These are phyloP conservation scores for Coprinellus aureogranulatus DNA, from an alignment of 768 basidiomycete genomes.

Conservation along the genomic window DNA sequence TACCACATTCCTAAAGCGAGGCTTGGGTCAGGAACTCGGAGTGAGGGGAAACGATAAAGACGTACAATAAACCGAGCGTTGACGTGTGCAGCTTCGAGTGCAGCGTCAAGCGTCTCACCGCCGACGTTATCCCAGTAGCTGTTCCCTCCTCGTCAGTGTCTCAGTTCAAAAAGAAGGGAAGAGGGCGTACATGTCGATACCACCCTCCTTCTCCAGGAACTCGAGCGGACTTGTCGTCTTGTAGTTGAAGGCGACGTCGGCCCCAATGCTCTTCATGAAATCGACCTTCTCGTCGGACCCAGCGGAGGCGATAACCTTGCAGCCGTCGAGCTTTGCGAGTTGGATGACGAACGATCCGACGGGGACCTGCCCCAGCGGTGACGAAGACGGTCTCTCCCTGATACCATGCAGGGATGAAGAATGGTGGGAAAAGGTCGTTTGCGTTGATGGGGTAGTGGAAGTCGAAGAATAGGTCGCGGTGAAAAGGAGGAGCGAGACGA, in stretches of 20 bases:
- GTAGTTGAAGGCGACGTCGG: slow-evolving; percentile 65
- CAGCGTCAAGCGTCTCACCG: slow-evolving; percentile 39
- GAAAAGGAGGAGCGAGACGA: too few species aligned
- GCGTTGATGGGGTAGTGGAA: too few species aligned
- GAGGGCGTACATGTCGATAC: slow-evolving; percentile 45
- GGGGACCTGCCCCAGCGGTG: slow-evolving; percentile 24
- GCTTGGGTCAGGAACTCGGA: background rate
- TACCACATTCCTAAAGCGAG: slow-evolving; percentile 38
- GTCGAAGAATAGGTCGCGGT: too few species aligned
- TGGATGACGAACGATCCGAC: slow-evolving; percentile 25
- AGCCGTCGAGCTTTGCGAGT: background rate
- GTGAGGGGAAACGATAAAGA: background rate
- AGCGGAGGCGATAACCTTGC: background rate
- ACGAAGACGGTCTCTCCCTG: slow-evolving; percentile 26
- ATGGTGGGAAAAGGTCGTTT: too few species aligned
- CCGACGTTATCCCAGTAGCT: slow-evolving; percentile 43
- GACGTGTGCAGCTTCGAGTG: slow-evolving; percentile 33
- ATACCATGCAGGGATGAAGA: background rate
- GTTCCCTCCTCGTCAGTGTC: background rate
- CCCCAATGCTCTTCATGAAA: slow-evolving; percentile 40
- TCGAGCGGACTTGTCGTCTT: slow-evolving; percentile 47
- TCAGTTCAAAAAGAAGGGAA: background rate
- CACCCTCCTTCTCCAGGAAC: slow-evolving; percentile 49
- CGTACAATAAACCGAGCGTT: slow-evolving; percentile 43
- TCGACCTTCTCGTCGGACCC: slow-evolving; percentile 1